phyloP scores from a whole-genome alignment of 2,329 filamentous ascomycete genomes.

The Furcasterigmium sp. region DNA sequence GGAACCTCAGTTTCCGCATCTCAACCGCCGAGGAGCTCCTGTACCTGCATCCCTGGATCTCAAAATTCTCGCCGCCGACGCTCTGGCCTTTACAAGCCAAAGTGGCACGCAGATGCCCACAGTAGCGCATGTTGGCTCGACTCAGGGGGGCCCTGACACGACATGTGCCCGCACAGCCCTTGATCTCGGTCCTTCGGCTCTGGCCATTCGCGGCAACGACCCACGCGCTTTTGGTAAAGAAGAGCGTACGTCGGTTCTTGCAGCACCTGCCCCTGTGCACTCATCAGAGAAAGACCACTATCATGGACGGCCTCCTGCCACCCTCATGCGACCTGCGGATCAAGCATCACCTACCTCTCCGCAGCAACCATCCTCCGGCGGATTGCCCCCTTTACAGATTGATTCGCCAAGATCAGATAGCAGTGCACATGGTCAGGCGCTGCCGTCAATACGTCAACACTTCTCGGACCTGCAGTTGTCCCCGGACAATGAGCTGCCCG shows the following conservation, averaged over 20 bases:
- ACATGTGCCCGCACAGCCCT: slow-evolving; percentile 6
- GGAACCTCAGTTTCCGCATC: not conserved
- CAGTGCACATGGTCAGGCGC: slow-evolving; percentile 20
- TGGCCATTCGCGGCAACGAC: slow-evolving; percentile 1
- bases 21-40: not conserved
- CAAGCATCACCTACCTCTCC: slow-evolving; percentile 8
- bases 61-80: slow-evolving; percentile 23
- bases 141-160: not conserved
- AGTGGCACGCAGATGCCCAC: no score
- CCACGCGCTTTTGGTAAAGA: not conserved
- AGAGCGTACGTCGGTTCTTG: no score
- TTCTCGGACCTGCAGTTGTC: slow-evolving; percentile 27
- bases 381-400: slow-evolving; percentile 30
- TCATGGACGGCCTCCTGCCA: slow-evolving; percentile 9
- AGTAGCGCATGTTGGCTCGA: no score
- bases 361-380: slow-evolving; percentile 14
- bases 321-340: slow-evolving; percentile 13
- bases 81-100: slow-evolving; percentile 17
- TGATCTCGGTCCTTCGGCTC: slow-evolving; percentile 13
- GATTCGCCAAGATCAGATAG: slow-evolving; percentile 27
- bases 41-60: slow-evolving; percentile 16
- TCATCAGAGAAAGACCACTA: not conserved
- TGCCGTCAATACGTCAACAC: slow-evolving; percentile 33
- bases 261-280: no score
- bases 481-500: slow-evolving; percentile 24